Conservation (phyloP, 148 eudicot genomes). For the Chenopodium berlandieri region DNA sequence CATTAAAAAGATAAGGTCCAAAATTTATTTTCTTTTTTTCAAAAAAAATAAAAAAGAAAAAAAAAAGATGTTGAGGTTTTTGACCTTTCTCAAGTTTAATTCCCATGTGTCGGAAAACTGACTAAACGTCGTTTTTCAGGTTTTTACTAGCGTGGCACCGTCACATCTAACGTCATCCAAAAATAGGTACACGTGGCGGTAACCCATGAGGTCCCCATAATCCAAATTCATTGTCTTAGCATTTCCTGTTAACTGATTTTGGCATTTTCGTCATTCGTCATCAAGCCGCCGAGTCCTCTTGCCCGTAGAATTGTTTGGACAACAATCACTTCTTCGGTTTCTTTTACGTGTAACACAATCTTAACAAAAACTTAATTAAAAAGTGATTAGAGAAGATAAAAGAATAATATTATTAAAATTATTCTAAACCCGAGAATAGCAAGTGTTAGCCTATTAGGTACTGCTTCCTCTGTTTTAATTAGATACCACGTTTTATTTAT, state of each 20-base stretch:
- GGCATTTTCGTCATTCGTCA: neutral
- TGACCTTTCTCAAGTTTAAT: neutral
- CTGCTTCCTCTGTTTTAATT: too few species aligned
- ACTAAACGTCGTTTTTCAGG: neutral
- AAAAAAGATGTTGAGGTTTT: neutral
- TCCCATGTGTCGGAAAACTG: neutral
- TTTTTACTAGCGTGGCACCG: neutral
- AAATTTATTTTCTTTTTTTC: neutral
- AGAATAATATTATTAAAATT: too few species aligned
- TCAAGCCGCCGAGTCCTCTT: conserved; percentile 12
- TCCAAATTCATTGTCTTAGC: neutral
- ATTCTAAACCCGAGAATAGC: too few species aligned
- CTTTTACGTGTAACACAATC: too few species aligned
- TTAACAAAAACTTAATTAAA: too few species aligned
- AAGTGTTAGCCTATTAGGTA: too few species aligned
- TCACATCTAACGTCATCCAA: conserved; percentile 17
- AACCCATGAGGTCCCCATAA: neutral
- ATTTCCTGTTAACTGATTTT: neutral
- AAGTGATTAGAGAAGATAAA: too few species aligned
- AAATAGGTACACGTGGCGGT: conserved; percentile 2
- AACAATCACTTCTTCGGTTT: too few species aligned
- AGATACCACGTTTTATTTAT: too few species aligned
- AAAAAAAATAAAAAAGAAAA: neutral
- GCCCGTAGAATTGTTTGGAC: neutral
- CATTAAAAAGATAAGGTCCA: neutral